Evolutionary conservation across 2,329 filamentous ascomycete species (phyloP).

Genomic region (Apiospora marii): DNA sequence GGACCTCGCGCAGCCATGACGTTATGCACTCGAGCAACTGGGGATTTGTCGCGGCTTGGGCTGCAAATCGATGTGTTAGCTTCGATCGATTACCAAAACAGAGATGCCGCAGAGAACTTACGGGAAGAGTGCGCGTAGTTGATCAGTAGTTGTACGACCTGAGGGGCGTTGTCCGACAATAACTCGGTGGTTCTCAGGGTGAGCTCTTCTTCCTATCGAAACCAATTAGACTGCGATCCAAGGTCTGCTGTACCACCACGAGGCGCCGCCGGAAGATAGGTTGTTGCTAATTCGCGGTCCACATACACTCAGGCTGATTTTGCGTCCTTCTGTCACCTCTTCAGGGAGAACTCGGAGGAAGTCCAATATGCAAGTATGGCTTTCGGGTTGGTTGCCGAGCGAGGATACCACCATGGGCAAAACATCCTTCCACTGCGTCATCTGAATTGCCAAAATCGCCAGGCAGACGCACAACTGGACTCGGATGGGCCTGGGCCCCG

Average conservation of each 20-base stretch:
- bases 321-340: conserved; percentile 98
- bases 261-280: conserved; percentile 38
- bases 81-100: conserved; percentile 32
- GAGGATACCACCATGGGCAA: conserved; percentile 80
- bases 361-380: conserved; percentile 88
- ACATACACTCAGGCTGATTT: conserved; percentile 99
- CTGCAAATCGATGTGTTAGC: conserved; percentile 51
- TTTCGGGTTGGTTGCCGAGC: conserved; percentile 78
- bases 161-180: conserved; percentile 86
- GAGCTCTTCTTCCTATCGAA: conserved; percentile 92
- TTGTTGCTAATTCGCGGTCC: conserved; percentile 65
- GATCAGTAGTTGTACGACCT: conserved; percentile 86
- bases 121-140: conserved; percentile 92
- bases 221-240: conserved; percentile 54
- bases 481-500: conserved; percentile 83
- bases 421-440: conserved; percentile 95
- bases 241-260: conserved; percentile 41
- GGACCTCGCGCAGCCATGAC: conserved; percentile 95
- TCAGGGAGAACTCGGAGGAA: conserved; percentile 97
- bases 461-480: conserved; percentile 95
- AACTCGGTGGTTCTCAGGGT: conserved; percentile 84
- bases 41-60: conserved; percentile 81
- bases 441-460: conserved; percentile 93
- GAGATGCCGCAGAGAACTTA: conserved; percentile 53
- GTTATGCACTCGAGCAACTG: conserved; percentile 94